Evolutionary conservation across 768 basidiomycete species (phyloP).

Genomic region (Xerocomellus amylosporus): DNA sequence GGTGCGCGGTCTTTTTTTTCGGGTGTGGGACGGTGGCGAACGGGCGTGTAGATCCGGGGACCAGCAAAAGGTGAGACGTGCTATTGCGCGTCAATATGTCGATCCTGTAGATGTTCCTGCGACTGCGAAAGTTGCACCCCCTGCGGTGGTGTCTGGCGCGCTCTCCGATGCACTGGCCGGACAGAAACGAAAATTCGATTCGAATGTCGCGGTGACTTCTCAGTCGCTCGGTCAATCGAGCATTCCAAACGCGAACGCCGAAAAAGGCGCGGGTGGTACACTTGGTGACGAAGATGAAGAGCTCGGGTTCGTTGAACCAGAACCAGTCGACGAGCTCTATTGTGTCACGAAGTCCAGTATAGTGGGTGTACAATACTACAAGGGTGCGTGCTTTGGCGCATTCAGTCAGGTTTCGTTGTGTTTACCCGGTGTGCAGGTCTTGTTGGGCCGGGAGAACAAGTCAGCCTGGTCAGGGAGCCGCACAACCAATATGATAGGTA

Average conservation of each 20-base stretch:
- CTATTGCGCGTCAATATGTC: slow-evolving; percentile 52
- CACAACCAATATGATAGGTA: slow-evolving; percentile 66
- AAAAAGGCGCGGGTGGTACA: not conserved
- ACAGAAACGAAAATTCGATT: slow-evolving; percentile 46
- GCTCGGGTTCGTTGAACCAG: slow-evolving; percentile 42
- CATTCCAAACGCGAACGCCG: slow-evolving; percentile 16
- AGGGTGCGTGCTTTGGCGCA: slow-evolving; percentile 38
- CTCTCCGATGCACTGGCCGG: slow-evolving; percentile 12
- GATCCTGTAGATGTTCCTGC: slow-evolving; percentile 57
- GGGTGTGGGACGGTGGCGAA: not conserved
- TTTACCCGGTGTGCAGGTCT: slow-evolving; percentile 48
- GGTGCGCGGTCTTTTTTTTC: slow-evolving; percentile 35
- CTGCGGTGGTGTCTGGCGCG: not conserved
- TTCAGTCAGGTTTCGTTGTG: not conserved
- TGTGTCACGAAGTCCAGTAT: slow-evolving; percentile 56
- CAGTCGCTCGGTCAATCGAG: slow-evolving; percentile 11
- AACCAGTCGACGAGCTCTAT: slow-evolving; percentile 65
- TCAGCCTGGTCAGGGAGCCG: slow-evolving; percentile 64
- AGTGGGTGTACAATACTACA: slow-evolving; percentile 85
- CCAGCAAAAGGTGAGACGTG: slow-evolving; percentile 58
- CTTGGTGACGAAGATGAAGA: slow-evolving; percentile 44
- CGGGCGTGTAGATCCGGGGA: slow-evolving; percentile 48
- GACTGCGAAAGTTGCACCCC: slow-evolving; percentile 33
- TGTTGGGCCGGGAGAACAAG: slow-evolving; percentile 78
- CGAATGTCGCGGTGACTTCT: slow-evolving; percentile 20